Conservation (phyloP, 805 yeast genomes). For the Schizosaccharomyces japonicus region DNA sequence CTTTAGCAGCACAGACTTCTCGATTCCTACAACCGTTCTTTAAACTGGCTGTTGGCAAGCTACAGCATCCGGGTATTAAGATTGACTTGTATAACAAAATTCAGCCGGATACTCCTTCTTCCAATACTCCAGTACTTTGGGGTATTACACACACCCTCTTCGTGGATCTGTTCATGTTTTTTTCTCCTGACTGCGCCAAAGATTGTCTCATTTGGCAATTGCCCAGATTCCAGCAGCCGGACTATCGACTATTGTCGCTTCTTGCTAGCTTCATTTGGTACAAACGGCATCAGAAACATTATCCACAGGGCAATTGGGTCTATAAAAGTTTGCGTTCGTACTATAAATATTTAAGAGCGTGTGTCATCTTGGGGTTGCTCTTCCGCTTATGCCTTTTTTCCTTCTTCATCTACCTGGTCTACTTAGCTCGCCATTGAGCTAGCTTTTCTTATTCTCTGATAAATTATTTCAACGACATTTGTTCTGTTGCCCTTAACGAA, state of each 20-base stretch:
- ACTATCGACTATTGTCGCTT: neutral
- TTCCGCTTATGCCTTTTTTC: neutral
- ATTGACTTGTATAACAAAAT: slow-evolving; percentile 7
- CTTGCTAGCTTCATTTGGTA: neutral
- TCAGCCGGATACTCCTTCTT: neutral
- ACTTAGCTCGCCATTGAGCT: neutral
- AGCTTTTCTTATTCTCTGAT: neutral
- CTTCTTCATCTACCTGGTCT: no score
- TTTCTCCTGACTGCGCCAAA: neutral
- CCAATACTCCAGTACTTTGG: slow-evolving; percentile 14
- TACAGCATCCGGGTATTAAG: slow-evolving; percentile 14
- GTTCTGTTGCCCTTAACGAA: no score
- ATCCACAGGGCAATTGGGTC: neutral
- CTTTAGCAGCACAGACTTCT: neutral
- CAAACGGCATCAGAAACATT: neutral
- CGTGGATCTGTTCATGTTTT: slow-evolving; percentile 13
- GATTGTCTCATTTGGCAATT: neutral
- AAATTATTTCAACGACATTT: no score
- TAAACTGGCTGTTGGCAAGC: slow-evolving; percentile 10
- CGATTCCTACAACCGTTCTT: slow-evolving; percentile 6
- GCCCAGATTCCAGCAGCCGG: neutral
- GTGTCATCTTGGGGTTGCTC: neutral
- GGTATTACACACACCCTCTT: slow-evolving; percentile 18
- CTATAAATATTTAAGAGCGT: neutral
- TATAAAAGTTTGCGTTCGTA: neutral